Base-by-base conservation (phyloP, 768 basidiomycete species). In the Saitozyma podzolica region DNA sequence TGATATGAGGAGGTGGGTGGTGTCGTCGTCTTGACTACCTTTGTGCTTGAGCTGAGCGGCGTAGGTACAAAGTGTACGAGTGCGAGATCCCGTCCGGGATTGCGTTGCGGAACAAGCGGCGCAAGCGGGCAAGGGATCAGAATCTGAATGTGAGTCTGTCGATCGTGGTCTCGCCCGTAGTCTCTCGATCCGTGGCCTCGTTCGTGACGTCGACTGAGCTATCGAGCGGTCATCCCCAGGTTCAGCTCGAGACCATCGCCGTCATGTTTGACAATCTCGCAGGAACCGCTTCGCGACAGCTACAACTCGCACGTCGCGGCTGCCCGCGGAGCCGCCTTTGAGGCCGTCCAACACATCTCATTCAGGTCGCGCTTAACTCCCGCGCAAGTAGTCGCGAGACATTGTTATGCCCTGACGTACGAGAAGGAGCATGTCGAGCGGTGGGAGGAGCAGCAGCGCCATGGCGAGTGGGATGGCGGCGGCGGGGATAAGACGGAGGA, bases 371-470 rank as follows among this genome's bases (percentile, higher is more conserved):
- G 59, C 13, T 45, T 73, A 9, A 68, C 71, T 2, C 50, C 67
- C 0, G 57, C 43, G 19, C 65, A 74, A 42, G 45, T 76, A 37
- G 67, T 78, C 10, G 76, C 78, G 11, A 56, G 77, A 39, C 76
- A 76, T 20, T 67, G 66, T n/a, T 78, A 79, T 59, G 75, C 77
- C 14, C 52, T 79, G 56, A 76, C 78, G 1, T 79, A 66, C 50
- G 64, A 74, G 55, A 49, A 59, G 37, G 59, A 73, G 14, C 62
- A 76, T 48, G 68, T 70, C 5, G 63, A 69, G 37, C 56, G 70
- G 29, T 66, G 73, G 67, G 63, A 67, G 37, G 52, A 49, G 40
- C 39, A 69, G 41, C 37, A 60, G 54, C 50, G 47, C 2, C 40
- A 58, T 0, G 68, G 66, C 4, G n/a, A 39, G 17, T 62, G 61